Evolutionary conservation across 1,284 basidiomycete genomes (phyloP).

Genomic region (Tetrapyrgos nigripes): DNA sequence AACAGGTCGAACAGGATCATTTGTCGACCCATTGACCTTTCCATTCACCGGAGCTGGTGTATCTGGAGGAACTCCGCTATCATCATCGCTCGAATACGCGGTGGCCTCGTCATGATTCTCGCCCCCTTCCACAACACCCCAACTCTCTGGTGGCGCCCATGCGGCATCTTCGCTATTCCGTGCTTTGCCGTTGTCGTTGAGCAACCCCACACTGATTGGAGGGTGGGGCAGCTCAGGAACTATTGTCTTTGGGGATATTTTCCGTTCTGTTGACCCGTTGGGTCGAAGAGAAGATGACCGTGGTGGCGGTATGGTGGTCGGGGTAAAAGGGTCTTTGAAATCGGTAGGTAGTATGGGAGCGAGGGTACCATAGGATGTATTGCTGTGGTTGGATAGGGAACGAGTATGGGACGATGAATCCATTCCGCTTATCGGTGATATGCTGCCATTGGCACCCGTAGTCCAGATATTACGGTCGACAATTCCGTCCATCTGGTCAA

Average conservation of each 20-base stretch:
- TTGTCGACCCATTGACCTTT: not conserved
- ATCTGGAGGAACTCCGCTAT: not conserved
- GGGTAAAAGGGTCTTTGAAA: constrained; percentile 10
- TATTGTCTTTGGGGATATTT: constrained; percentile 20
- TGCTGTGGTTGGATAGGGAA: not conserved
- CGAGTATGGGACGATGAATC: constrained; percentile 3
- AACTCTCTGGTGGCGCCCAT: constrained; percentile 12
- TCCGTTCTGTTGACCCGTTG: constrained; percentile 7
- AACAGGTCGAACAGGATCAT: not conserved
- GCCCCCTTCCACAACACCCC: constrained; percentile 4
- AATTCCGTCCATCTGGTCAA: constrained; percentile 21
- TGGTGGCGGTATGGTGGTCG: constrained; percentile 1
- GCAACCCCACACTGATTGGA: not conserved
- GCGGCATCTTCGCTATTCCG: not conserved
- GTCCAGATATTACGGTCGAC: constrained; percentile 11
- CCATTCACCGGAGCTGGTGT: not conserved
- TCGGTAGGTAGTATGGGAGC: constrained; percentile 6
- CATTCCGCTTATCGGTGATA: not conserved
- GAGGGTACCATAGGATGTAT: not conserved
- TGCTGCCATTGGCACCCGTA: not conserved
- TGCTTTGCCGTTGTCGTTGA: not conserved
- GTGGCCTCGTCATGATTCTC: constrained; percentile 5
- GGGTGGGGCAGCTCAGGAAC: not conserved
- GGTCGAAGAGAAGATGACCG: constrained; percentile 8
- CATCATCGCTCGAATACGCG: constrained; percentile 10